Percentiles rank a stretch among this genome's conserved stretches.
phyloP scores from a whole-genome alignment of 441 rosid genomes.

The Eutrema salsugineum region DNA sequence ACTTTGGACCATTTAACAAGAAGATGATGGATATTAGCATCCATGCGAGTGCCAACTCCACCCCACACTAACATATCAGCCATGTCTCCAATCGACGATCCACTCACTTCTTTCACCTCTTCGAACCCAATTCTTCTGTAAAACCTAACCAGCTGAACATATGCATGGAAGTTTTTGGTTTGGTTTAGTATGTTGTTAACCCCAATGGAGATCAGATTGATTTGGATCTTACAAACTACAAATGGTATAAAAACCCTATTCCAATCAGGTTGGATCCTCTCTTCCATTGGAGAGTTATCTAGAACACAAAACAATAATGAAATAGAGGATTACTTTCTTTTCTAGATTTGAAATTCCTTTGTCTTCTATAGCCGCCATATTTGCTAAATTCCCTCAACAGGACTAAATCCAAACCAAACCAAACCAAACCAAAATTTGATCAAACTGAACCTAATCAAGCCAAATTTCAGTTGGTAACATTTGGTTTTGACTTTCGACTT shows the following conservation, averaged over 20 bases:
- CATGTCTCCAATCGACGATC: slow-evolving; percentile 67
- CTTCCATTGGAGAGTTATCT: too few species aligned
- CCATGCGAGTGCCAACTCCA: slow-evolving; percentile 92
- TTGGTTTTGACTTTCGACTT: too few species aligned
- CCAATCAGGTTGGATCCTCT: too few species aligned
- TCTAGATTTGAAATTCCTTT: too few species aligned
- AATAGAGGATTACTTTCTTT: too few species aligned
- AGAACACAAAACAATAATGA: too few species aligned
- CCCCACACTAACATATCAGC: slow-evolving; percentile 92
- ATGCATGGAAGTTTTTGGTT: not conserved
- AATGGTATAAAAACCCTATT: too few species aligned
- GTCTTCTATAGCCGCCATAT: too few species aligned
- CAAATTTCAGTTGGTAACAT: not conserved
- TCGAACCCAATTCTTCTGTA: slow-evolving; percentile 73
- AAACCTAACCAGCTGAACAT: slow-evolving; percentile 72
- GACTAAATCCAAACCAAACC: too few species aligned
- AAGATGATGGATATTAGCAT: slow-evolving; percentile 66
- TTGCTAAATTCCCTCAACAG: too few species aligned
- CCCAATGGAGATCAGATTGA: not conserved
- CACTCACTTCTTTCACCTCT: slow-evolving; percentile 70
- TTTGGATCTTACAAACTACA: not conserved
- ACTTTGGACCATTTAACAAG: slow-evolving; percentile 63
- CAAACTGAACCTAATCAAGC: not conserved
- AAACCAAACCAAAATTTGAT: too few species aligned
- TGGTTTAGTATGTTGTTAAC: not conserved